Percentiles rank a stretch among this genome's conserved stretches.
These are phyloP conservation scores for Pseudonitzschia pungens DNA, from an alignment of 108 stramenopile genomes.

Conservation along the genomic window DNA sequence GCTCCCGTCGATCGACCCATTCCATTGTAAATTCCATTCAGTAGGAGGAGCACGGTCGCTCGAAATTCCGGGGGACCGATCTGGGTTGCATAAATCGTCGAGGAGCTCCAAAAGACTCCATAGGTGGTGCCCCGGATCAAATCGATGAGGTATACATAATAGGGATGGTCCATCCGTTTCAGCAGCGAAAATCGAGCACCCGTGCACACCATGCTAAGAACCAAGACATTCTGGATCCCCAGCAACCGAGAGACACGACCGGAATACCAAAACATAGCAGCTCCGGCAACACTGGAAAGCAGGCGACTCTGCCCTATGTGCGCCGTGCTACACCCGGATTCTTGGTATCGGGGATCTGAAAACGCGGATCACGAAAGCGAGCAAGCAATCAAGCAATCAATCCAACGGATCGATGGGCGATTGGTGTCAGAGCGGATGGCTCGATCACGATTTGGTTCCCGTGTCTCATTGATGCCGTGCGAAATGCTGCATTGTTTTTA, in stretches of 20 bases:
- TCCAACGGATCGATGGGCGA: neutral
- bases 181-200: conserved; percentile 85
- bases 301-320: conserved; percentile 86
- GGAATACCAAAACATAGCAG: conserved; percentile 84
- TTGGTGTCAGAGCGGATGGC: neutral
- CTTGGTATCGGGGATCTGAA: conserved; percentile 70
- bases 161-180: conserved; percentile 76
- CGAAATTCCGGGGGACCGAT: conserved; percentile 76
- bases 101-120: conserved; percentile 90
- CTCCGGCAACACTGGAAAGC: conserved; percentile 79
- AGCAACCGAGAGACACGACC: conserved; percentile 64
- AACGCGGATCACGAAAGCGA: too few species aligned
- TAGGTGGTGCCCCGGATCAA: conserved; percentile 88
- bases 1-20: conserved; percentile 38
- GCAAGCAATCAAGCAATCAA: neutral
- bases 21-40: conserved; percentile 43
- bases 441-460: neutral
- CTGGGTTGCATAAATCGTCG: conserved; percentile 86
- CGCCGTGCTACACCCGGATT: conserved; percentile 83
- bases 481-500: neutral
- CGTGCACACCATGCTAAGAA: conserved; percentile 71
- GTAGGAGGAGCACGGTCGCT: conserved; percentile 27
- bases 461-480: neutral
- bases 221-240: conserved; percentile 83
- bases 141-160: conserved; percentile 88